Evolutionary conservation across 1,284 basidiomycete genomes (phyloP).

Genomic region (Puccinia horiana): DNA sequence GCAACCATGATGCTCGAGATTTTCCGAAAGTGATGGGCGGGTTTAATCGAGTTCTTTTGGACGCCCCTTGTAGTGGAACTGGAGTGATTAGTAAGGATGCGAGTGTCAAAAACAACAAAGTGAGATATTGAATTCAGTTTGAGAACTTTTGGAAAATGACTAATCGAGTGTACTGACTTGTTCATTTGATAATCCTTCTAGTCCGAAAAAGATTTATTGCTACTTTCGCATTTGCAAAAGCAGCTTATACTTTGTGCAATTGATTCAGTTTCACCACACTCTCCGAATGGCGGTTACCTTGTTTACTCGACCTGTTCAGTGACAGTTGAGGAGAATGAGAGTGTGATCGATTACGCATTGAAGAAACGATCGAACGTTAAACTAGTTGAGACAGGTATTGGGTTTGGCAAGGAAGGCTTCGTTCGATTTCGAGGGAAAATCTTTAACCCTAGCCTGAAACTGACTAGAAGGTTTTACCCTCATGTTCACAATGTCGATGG

Average conservation of each 20-base stretch:
- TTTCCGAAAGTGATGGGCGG: slow-evolving; percentile 99
- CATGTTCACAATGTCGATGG: slow-evolving; percentile 77
- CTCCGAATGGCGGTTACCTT: slow-evolving; percentile 86
- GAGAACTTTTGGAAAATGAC: no score
- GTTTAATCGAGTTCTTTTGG: slow-evolving; percentile 91
- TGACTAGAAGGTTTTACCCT: slow-evolving; percentile 83
- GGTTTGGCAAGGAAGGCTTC: slow-evolving; percentile 91
- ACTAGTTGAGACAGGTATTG: slow-evolving; percentile 88
- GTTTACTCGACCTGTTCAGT: slow-evolving; percentile 99
- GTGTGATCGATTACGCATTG: slow-evolving; percentile 97
- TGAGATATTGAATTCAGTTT: slow-evolving; percentile 3
- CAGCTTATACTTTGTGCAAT: slow-evolving; percentile 97
- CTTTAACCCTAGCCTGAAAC: slow-evolving; percentile 75
- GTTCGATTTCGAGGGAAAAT: slow-evolving; percentile 82
- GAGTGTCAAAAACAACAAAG: slow-evolving; percentile 94
- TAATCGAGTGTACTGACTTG: neutral
- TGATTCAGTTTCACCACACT: slow-evolving; percentile 86
- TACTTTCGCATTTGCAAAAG: slow-evolving; percentile 95
- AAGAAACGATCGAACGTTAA: slow-evolving; percentile 92
- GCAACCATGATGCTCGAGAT: slow-evolving; percentile 94
- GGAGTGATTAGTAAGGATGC: slow-evolving; percentile 98
- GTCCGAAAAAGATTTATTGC: slow-evolving; percentile 90
- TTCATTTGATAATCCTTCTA: slow-evolving; percentile 5
- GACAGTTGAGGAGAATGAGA: slow-evolving; percentile 96
- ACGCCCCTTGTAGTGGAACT: slow-evolving; percentile 96